Evolutionary conservation across 352 stramenopile genomes (phyloP).

Genomic region (Globisporangium paddicum): DNA sequence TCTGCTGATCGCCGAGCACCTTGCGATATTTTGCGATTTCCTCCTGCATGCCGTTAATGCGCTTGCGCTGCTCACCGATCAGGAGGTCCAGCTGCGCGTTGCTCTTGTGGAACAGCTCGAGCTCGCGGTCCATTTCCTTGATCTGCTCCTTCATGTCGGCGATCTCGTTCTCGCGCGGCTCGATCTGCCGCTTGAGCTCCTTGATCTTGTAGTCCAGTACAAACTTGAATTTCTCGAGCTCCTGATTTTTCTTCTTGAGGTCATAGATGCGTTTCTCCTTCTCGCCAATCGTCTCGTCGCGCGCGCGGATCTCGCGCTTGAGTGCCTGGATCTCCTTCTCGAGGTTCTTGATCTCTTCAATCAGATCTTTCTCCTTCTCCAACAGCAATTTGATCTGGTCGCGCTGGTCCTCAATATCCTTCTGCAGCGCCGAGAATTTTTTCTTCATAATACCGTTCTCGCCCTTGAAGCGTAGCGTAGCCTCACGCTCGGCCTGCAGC

Average conservation of each 20-base stretch:
- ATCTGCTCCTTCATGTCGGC: slow-evolving; percentile 93
- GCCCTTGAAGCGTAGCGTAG: slow-evolving; percentile 87
- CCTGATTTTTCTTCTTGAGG: slow-evolving; percentile 95
- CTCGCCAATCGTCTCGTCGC: slow-evolving; percentile 93
- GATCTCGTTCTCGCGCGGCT: slow-evolving; percentile 94
- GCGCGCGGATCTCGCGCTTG: slow-evolving; percentile 93
- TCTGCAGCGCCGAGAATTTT: slow-evolving; percentile 87
- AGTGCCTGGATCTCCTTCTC: slow-evolving; percentile 92
- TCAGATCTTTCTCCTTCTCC: slow-evolving; percentile 87
- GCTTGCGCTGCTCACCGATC: slow-evolving; percentile 88
- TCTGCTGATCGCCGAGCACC: slow-evolving; percentile 54
- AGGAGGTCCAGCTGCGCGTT: slow-evolving; percentile 92
- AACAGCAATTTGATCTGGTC: slow-evolving; percentile 86
- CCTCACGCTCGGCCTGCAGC: slow-evolving; percentile 79
- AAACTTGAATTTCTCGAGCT: slow-evolving; percentile 97
- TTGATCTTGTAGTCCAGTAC: slow-evolving; percentile 97
- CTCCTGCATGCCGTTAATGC: slow-evolving; percentile 85
- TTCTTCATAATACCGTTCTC: slow-evolving; percentile 95
- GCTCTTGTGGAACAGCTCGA: slow-evolving; percentile 94
- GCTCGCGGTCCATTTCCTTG: slow-evolving; percentile 94
- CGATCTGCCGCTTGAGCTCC: slow-evolving; percentile 93
- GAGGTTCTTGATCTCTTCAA: slow-evolving; percentile 78
- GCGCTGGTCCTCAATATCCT: slow-evolving; percentile 91
- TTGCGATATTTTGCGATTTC: slow-evolving; percentile 64
- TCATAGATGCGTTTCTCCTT: slow-evolving; percentile 96